A percentile compares a stretch with the other conserved stretches of the same genome.
phyloP scores from a whole-genome alignment of 2,329 filamentous ascomycete genomes.

The Cladosporium phlei region DNA sequence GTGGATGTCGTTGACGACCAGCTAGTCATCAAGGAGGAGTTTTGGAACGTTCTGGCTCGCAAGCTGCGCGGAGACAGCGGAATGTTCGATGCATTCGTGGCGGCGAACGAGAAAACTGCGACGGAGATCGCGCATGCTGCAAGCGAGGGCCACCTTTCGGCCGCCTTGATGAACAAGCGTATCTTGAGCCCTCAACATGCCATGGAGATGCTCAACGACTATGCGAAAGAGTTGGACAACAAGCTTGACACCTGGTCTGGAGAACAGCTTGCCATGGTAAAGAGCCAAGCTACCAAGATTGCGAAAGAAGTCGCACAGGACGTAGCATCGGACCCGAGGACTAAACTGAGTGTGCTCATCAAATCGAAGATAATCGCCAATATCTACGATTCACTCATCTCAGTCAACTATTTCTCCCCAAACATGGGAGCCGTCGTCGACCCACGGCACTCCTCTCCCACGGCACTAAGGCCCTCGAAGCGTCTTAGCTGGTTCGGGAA shows the following conservation, averaged over 20 bases:
- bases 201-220: slow-evolving; percentile 15
- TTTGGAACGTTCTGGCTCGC: slow-evolving; percentile 61
- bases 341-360: slow-evolving; percentile 25
- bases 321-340: slow-evolving; percentile 12
- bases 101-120: slow-evolving; percentile 32
- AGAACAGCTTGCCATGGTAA: too few species aligned
- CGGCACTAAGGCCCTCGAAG: slow-evolving; percentile 33
- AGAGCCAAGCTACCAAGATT: slow-evolving; percentile 9
- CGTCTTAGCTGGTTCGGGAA: slow-evolving; percentile 3
- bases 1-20: slow-evolving; percentile 50
- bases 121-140: neutral
- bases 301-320: slow-evolving; percentile 13
- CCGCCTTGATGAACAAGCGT: slow-evolving; percentile 18
- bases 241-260: slow-evolving; percentile 2
- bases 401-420: slow-evolving; percentile 67
- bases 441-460: slow-evolving; percentile 54
- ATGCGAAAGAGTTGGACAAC: slow-evolving; percentile 13
- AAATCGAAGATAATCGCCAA: slow-evolving; percentile 28
- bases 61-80: slow-evolving; percentile 48
- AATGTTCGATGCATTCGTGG: slow-evolving; percentile 27
- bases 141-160: slow-evolving; percentile 31
- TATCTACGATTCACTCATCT: slow-evolving; percentile 27
- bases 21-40: slow-evolving; percentile 53
- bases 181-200: slow-evolving; percentile 16
- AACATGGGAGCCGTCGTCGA: slow-evolving; percentile 65